Base-by-base conservation (phyloP, 805 yeast species). In the Komagataella populi region DNA sequence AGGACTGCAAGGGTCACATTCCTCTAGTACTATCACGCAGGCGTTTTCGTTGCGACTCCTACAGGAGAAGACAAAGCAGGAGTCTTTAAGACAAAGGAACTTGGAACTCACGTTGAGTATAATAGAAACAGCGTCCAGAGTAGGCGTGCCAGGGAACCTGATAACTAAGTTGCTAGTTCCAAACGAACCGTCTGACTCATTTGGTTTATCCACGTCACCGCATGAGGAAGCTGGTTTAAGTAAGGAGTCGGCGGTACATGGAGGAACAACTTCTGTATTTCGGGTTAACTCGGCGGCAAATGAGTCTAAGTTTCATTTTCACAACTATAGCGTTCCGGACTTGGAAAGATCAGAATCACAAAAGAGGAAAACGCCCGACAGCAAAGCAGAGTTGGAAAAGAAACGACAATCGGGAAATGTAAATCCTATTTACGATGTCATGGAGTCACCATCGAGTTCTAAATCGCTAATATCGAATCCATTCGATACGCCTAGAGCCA, bases 11-110 rank as follows among this genome's bases (percentile, higher is more conserved):
- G 63, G 68, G 67, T 69, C 71, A 3, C 68, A 62, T 50, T 61
- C 59, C 14, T 57, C 61, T 17, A 71, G 70, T 20, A 63, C 73
- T 2, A 57, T 73, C 23, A 59, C 64, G 45, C 70, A 66, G 24
- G 55, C 72, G 48, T 56, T 74, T 14, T 56, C 58, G 30, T 62
- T 69, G 43, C 66, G 66, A 56, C 62, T 63, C 2, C 76, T 72
- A 53, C 73, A 73, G 55, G 78, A 73, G 52, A 64, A 62, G 51
- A 66, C 75, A 4, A 65, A 60, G 52, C 73, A 67, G 50, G 75
- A 72, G 50, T 58, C 64, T 44, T 52, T 64, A 36, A 66, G 65
- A 50, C 56, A 60, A 43, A 67, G 67, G 43, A 66, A 63, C 50
- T 63, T 69, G 23, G 52, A 57, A 5, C 57, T 66, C 4, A 62